Evolutionary conservation across 148 eudicot genomes (phyloP).

Genomic region (Vaccinium myrtillus): DNA sequence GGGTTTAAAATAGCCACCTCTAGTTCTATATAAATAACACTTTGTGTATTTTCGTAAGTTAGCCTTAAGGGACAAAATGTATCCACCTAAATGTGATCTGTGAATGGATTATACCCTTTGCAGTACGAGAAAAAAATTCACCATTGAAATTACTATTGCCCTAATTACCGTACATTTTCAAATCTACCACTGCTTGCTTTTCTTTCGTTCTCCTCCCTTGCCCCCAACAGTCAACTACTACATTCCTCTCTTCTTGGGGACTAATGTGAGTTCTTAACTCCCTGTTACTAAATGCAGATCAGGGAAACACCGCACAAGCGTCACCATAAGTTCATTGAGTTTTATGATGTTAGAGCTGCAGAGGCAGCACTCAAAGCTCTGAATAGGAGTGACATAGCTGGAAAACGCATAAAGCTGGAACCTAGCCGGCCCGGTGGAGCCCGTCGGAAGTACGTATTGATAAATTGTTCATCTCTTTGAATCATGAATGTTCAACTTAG

Average conservation of each 20-base stretch:
- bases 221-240: neutral
- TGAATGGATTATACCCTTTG: neutral
- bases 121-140: neutral
- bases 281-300: slow-evolving; percentile 32
- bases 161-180: neutral
- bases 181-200: neutral
- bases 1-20: too few species aligned
- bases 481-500: neutral
- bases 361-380: slow-evolving; percentile 62
- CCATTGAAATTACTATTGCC: neutral
- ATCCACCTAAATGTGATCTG: neutral
- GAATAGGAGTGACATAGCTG: slow-evolving; percentile 59
- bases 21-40: neutral
- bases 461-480: neutral
- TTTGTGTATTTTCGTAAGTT: neutral
- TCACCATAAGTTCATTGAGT: slow-evolving; percentile 61
- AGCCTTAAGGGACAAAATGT: neutral
- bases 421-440: slow-evolving; percentile 67
- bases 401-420: slow-evolving; percentile 63
- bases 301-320: slow-evolving; percentile 65
- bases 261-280: slow-evolving; percentile 3
- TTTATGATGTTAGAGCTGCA: slow-evolving; percentile 61
- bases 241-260: neutral
- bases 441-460: slow-evolving; percentile 42
- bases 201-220: neutral